These are phyloP conservation scores for Saturnispora ahearnii DNA, from an alignment of 805 yeast species.

Conservation along the genomic window DNA sequence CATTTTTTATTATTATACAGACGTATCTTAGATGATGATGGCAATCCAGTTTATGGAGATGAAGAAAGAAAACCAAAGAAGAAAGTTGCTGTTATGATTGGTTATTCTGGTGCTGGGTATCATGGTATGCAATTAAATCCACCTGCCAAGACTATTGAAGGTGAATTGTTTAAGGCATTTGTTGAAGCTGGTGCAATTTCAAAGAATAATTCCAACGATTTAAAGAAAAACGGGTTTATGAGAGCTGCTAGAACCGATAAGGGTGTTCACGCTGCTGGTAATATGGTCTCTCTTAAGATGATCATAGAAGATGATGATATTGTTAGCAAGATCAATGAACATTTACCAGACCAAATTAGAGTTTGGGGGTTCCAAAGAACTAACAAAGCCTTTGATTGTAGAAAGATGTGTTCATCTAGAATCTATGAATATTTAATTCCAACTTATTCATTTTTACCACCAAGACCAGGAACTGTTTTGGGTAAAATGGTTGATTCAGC, in stretches of 20 bases:
- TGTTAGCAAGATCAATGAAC: slow-evolving; percentile 59
- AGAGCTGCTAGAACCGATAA: slow-evolving; percentile 87
- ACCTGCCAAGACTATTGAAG: slow-evolving; percentile 82
- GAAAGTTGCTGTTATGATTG: slow-evolving; percentile 84
- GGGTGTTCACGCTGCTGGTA: slow-evolving; percentile 97
- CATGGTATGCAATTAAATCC: slow-evolving; percentile 95
- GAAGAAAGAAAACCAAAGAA: slow-evolving; percentile 70
- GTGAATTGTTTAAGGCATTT: slow-evolving; percentile 76
- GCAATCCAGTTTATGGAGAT: slow-evolving; percentile 44
- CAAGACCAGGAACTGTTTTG: slow-evolving; percentile 68
- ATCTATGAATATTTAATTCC: slow-evolving; percentile 92
- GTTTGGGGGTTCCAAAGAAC: slow-evolving; percentile 90
- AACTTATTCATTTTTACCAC: slow-evolving; percentile 81
- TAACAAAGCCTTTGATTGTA: slow-evolving; percentile 86
- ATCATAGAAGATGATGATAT: slow-evolving; percentile 76
- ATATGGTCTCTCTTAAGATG: slow-evolving; percentile 75
- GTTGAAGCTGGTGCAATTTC: slow-evolving; percentile 84
- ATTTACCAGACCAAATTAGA: slow-evolving; percentile 77
- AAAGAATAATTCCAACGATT: slow-evolving; percentile 75
- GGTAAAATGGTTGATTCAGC: slow-evolving; percentile 50
- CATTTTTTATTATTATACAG: slow-evolving; percentile 14
- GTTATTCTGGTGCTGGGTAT: slow-evolving; percentile 94
- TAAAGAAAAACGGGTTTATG: slow-evolving; percentile 81
- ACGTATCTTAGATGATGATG: slow-evolving; percentile 50
- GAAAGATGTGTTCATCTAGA: slow-evolving; percentile 93